Evolutionary conservation across 768 basidiomycete species (phyloP).

Genomic region (Macrolepiota fuliginosa): DNA sequence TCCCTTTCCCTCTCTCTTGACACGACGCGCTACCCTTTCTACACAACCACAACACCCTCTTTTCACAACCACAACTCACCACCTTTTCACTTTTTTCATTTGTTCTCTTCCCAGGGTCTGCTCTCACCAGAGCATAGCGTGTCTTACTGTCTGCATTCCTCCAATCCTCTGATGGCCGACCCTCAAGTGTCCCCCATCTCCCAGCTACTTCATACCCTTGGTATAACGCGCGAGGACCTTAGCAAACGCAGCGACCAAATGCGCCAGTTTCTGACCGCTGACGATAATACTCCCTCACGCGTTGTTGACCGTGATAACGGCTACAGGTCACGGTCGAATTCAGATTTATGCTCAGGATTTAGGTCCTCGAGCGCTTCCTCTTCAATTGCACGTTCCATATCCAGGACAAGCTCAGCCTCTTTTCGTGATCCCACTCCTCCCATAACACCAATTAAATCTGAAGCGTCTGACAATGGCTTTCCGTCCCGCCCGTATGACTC

Average conservation of each 20-base stretch:
- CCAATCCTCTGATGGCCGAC: constrained; percentile 33
- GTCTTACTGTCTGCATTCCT: constrained; percentile 15
- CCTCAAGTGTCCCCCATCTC: constrained; percentile 65
- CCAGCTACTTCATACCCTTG: constrained; percentile 65
- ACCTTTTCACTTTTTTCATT: constrained; percentile 12
- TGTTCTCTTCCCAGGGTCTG: constrained; percentile 13
- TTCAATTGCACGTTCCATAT: constrained; percentile 40
- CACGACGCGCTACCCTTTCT: constrained; percentile 12
- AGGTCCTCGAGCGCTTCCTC: constrained; percentile 32
- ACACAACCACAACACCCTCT: constrained; percentile 12
- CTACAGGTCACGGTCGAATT: constrained; percentile 31
- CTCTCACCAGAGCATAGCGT: constrained; percentile 12
- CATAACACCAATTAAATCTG: constrained; percentile 61
- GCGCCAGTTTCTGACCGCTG: constrained; percentile 71
- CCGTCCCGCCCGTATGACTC: constrained; percentile 62
- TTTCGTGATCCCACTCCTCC: constrained; percentile 54
- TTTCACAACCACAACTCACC: constrained; percentile 14
- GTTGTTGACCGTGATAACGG: constrained; percentile 35
- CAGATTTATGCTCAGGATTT: constrained; percentile 32
- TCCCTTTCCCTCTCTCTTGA: neutral
- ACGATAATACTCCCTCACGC: constrained; percentile 45
- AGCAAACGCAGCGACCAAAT: constrained; percentile 71
- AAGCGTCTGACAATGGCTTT: constrained; percentile 48
- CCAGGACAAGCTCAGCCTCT: constrained; percentile 47
- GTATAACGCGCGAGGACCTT: constrained; percentile 77